phyloP scores from a whole-genome alignment of 2,329 filamentous ascomycete genomes.

The Lasiodiplodia hormozganensis region DNA sequence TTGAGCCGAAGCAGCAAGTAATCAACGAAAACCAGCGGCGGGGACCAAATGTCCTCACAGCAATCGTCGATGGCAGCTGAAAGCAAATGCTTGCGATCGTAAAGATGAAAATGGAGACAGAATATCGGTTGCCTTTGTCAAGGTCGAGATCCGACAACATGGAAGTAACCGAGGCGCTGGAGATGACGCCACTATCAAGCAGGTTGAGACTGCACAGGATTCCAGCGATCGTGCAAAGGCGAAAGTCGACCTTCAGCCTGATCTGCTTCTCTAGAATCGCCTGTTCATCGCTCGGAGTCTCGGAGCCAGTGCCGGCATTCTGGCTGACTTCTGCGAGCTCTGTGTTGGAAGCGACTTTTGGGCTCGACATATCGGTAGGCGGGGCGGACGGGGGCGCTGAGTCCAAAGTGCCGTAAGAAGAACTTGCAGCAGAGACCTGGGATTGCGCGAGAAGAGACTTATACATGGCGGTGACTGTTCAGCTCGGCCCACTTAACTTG shows the following conservation, averaged over 20 bases:
- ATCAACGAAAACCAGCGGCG: constrained; percentile 67
- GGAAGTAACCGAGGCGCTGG: constrained; percentile 71
- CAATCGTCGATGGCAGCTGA: constrained; percentile 72
- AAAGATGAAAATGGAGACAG: constrained; percentile 75
- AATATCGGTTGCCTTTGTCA: constrained; percentile 68
- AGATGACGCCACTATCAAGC: constrained; percentile 73
- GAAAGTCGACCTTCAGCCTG: constrained; percentile 69
- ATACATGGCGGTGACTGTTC: constrained; percentile 2
- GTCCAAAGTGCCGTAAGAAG: constrained; percentile 22
- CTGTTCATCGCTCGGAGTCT: constrained; percentile 24
- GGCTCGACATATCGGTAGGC: background rate
- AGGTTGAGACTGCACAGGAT: constrained; percentile 74
- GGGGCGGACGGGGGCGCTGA: background rate
- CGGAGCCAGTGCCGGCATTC: background rate
- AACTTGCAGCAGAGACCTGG: background rate
- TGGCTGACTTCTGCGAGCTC: background rate
- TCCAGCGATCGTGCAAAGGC: constrained; percentile 73
- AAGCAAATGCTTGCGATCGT: constrained; percentile 72
- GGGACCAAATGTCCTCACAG: constrained; percentile 69
- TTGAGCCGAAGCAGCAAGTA: constrained; percentile 67
- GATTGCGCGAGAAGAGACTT: constrained; percentile 1
- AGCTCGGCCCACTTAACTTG: background rate
- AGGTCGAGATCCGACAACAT: constrained; percentile 70
- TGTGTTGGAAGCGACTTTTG: background rate
- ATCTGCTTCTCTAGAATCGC: constrained; percentile 54